A percentile compares a stretch with the other conserved stretches of the same genome.
phyloP scores from a whole-genome alignment of 176 grass and related monocot species.

The Olyra latifolia region DNA sequence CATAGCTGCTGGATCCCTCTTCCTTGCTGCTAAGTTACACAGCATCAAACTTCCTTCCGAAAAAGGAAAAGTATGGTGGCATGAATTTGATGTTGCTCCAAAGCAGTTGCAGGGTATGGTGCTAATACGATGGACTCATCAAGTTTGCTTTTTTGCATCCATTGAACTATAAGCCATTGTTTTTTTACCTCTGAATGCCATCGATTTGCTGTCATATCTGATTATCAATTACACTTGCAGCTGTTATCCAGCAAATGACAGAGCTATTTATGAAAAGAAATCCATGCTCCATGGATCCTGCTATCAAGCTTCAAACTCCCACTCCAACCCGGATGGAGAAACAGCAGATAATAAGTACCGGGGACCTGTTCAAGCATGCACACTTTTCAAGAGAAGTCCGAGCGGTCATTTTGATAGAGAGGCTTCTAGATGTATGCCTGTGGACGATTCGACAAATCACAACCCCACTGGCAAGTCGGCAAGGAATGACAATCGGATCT shows the following conservation, averaged over 20 bases:
- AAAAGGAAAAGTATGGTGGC: slow-evolving; percentile 50
- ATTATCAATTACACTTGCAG: slow-evolving; percentile 35
- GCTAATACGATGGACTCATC: background rate
- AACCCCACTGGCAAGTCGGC: background rate
- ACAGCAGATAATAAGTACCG: slow-evolving; percentile 25
- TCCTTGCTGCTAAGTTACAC: slow-evolving; percentile 43
- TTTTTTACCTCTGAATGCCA: background rate
- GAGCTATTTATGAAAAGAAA: slow-evolving; percentile 43
- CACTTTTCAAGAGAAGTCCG: slow-evolving; percentile 28
- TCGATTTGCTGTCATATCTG: background rate
- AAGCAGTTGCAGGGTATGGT: slow-evolving; percentile 51
- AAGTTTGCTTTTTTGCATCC: slow-evolving; percentile 2
- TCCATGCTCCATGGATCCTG: background rate
- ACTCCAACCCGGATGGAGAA: background rate
- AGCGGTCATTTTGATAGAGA: slow-evolving; percentile 28
- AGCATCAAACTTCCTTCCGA: slow-evolving; percentile 41
- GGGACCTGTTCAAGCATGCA: slow-evolving; percentile 32
- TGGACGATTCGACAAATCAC: background rate
- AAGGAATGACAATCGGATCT: slow-evolving; percentile 19
- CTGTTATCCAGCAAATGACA: slow-evolving; percentile 56
- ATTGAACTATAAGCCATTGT: background rate
- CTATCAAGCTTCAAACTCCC: slow-evolving; percentile 11
- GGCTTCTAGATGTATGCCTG: background rate
- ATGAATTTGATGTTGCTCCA: slow-evolving; percentile 52
- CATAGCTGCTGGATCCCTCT: slow-evolving; percentile 56